Base-by-base conservation (phyloP, 2,329 filamentous ascomycete genomes). In the Macrophomina phaseolina region DNA sequence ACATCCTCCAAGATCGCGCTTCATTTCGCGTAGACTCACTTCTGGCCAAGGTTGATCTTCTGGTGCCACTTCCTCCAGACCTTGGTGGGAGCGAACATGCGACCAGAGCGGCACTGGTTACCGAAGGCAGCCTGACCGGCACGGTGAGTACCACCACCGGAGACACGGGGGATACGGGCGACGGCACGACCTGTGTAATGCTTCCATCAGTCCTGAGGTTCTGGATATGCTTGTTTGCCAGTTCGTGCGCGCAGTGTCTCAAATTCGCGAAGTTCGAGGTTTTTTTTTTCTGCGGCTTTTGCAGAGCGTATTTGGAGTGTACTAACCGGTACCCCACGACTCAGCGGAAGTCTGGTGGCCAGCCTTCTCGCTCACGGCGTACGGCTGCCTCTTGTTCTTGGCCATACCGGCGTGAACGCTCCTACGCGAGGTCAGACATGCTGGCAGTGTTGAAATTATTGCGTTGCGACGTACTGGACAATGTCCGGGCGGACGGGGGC, bases 31-130 rank as follows among this genome's bases (percentile, higher is more conserved):
- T 23, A 46, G 42, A 68, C 89, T 84, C 82, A 93, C 92, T 95
- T 97, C 90, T 99, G 95, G 84, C 91, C 91, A 84, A 96, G 89
- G 89, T 97, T 97, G 90, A 99, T 89, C 93, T 98, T 98, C 88
- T 97, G 89, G 89, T 99, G 95, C 96, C 95, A 99, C 89, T 97
- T 97, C 84, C 95, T 90, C 96, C 95, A 99, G 87, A 97, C 91
- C 91, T 99, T 99, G 86, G 95, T 99, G 75, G 95, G 95, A 77
- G 95, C 95, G 87, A 99, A 99, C 95, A 99, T 99, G 87, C 95
- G 95, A 88, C 96, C 95, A 82, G 94, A 97, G 84, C 95, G 94
- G 88, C 95, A 99, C 93, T 94, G 93, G 92, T 99, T 99, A 93
- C 95, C 95, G 85, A 98, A 99, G 77, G 95, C 95, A 84, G 95